These are phyloP conservation scores for Microbotryomycetes sp. DNA, from an alignment of 1,284 basidiomycete genomes.

Conservation along the genomic window DNA sequence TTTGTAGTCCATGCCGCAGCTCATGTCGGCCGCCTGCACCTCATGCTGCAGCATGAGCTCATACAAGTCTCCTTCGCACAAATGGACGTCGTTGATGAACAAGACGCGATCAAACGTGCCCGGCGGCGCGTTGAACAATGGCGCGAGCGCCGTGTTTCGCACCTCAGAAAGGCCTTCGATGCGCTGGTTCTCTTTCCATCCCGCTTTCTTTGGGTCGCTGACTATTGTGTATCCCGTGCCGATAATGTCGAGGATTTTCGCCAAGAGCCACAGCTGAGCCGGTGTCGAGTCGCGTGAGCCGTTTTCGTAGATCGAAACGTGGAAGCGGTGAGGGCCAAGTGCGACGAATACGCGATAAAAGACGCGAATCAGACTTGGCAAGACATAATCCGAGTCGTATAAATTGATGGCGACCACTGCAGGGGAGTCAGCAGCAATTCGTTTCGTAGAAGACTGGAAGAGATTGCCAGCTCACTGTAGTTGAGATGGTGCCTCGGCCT, in stretches of 20 bases:
- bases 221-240: constrained; percentile 29
- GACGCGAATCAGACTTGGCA: constrained; percentile 32
- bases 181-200: constrained; percentile 21
- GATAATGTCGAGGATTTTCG: constrained; percentile 22
- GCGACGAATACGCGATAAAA: constrained; percentile 23
- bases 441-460: neutral
- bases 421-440: constrained; percentile 1
- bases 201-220: neutral
- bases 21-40: constrained; percentile 43
- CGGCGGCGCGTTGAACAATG: constrained; percentile 38
- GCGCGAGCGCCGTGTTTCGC: constrained; percentile 43
- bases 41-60: constrained; percentile 45
- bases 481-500: constrained; percentile 2
- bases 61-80: constrained; percentile 42
- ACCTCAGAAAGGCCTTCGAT: constrained; percentile 43
- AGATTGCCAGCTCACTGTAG: constrained; percentile 1
- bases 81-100: constrained; percentile 46
- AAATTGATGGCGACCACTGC: constrained; percentile 36
- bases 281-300: constrained; percentile 34
- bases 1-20: constrained; percentile 44
- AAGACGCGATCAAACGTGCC: constrained; percentile 41
- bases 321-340: constrained; percentile 29
- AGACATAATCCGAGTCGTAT: constrained; percentile 22
- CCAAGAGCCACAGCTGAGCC: constrained; percentile 23
- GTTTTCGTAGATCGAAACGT: constrained; percentile 36